Evolutionary conservation across 169 alveolate genomes (phyloP).

Genomic region (Cryptosporidium andersoni): DNA sequence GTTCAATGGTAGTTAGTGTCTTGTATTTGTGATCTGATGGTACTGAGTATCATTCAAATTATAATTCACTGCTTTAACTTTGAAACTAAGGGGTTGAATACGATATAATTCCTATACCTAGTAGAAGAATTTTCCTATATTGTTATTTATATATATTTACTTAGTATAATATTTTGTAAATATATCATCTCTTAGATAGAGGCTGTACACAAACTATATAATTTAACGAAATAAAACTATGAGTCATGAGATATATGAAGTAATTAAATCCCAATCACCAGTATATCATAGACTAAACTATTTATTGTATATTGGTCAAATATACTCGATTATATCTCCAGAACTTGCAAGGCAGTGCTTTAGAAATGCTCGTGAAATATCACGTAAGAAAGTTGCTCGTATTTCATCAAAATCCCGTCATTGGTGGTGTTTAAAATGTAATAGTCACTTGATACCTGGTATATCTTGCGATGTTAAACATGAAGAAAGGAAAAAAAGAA

Average conservation of each 20-base stretch:
- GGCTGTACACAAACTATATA: too few species aligned
- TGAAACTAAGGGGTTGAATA: too few species aligned
- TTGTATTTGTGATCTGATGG: too few species aligned
- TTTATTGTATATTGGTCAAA: slow-evolving; percentile 12
- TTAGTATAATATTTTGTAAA: too few species aligned
- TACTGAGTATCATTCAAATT: too few species aligned
- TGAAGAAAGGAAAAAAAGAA: not conserved
- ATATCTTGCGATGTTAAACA: slow-evolving; percentile 6
- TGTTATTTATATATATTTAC: too few species aligned
- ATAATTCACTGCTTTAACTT: too few species aligned
- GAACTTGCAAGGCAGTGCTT: slow-evolving; percentile 26
- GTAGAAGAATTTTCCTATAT: too few species aligned
- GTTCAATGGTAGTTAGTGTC: too few species aligned
- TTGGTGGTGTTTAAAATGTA: slow-evolving; percentile 29
- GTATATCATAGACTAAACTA: slow-evolving; percentile 44
- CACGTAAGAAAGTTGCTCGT: slow-evolving; percentile 24
- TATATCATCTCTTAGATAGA: too few species aligned
- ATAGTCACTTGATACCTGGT: slow-evolving; percentile 9
- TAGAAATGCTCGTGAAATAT: slow-evolving; percentile 18
- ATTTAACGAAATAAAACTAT: too few species aligned
- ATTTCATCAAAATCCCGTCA: slow-evolving; percentile 14
- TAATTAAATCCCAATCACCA: not conserved
- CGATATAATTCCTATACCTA: too few species aligned
- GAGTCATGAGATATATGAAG: not conserved
- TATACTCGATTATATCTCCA: slow-evolving; percentile 13